Evolutionary conservation across 2,329 filamentous ascomycete genomes (phyloP).

Genomic region (Aspergillus tubingensis): DNA sequence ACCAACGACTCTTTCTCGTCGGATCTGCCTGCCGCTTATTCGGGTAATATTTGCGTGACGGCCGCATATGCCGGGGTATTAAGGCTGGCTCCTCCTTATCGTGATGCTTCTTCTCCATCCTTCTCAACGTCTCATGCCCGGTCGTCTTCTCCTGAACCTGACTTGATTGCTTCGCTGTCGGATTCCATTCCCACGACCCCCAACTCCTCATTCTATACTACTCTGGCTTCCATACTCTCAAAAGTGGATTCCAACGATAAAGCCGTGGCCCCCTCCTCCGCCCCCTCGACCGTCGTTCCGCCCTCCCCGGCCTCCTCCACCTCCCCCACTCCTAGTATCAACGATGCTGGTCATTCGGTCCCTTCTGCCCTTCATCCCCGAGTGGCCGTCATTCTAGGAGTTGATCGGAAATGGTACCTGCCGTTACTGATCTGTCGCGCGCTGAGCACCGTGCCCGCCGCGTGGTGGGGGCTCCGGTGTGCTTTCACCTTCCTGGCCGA

Average conservation of each 20-base stretch:
- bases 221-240: conserved; percentile 9
- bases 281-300: conserved; percentile 29
- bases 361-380: conserved; percentile 65
- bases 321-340: conserved; percentile 30
- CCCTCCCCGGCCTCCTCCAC: conserved; percentile 34
- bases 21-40: not conserved
- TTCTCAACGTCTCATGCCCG: conserved; percentile 30
- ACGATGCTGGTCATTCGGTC: conserved; percentile 31
- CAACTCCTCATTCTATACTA: conserved; percentile 15
- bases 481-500: conserved; percentile 68
- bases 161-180: conserved; percentile 26
- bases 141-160: conserved; percentile 27
- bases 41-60: conserved; percentile 27
- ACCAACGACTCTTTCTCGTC: not conserved
- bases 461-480: conserved; percentile 71
- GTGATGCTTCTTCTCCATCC: conserved; percentile 41
- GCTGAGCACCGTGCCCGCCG: conserved; percentile 68
- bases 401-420: conserved; percentile 71
- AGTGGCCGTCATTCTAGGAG: conserved; percentile 74
- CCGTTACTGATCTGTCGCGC: conserved; percentile 73
- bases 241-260: conserved; percentile 27
- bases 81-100: conserved; percentile 45
- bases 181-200: conserved; percentile 9
- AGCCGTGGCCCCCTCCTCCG: conserved; percentile 33
- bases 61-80: conserved; percentile 40